Conservation (phyloP, 352 stramenopile species). For the Phytophthora foliorum region DNA sequence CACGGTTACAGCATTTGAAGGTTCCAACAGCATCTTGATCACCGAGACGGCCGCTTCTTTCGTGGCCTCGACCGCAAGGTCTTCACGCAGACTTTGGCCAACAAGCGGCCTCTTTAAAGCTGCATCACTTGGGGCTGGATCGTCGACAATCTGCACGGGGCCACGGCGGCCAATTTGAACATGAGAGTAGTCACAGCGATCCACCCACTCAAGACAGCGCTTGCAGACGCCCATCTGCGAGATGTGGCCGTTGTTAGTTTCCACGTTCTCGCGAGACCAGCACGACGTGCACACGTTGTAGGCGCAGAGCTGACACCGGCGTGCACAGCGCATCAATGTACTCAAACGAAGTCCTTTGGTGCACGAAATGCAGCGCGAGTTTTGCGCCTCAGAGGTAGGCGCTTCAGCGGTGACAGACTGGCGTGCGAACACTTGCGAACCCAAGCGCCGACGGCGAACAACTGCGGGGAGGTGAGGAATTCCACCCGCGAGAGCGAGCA, state of each 20-base stretch:
- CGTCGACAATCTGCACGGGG: conserved; percentile 35
- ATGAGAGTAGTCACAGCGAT: conserved; percentile 52
- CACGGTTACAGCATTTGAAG: not conserved
- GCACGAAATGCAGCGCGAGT: conserved; percentile 56
- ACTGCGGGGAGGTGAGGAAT: conserved; percentile 43
- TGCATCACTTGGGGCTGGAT: not conserved
- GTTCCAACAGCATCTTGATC: conserved; percentile 46
- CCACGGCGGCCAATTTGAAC: conserved; percentile 38
- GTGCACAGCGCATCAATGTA: conserved; percentile 1
- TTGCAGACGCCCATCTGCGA: conserved; percentile 42
- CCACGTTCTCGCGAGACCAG: conserved; percentile 49
- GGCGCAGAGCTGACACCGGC: conserved; percentile 49
- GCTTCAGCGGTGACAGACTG: conserved; percentile 9
- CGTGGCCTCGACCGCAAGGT: not conserved
- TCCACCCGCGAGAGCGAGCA: conserved; percentile 36
- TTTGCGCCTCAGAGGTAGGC: conserved; percentile 27
- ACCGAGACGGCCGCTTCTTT: conserved; percentile 38
- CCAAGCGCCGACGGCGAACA: conserved; percentile 48
- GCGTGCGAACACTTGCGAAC: conserved; percentile 42
- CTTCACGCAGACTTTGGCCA: conserved; percentile 26
- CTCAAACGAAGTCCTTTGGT: conserved; percentile 47
- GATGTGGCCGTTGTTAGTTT: conserved; percentile 47
- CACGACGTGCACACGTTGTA: conserved; percentile 61
- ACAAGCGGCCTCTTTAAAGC: too few species aligned
- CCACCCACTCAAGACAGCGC: conserved; percentile 57